A percentile compares a stretch with the other conserved stretches of the same genome.
phyloP scores from a whole-genome alignment of 129 eudicot genomes.

The Helianthus tuberosus region DNA sequence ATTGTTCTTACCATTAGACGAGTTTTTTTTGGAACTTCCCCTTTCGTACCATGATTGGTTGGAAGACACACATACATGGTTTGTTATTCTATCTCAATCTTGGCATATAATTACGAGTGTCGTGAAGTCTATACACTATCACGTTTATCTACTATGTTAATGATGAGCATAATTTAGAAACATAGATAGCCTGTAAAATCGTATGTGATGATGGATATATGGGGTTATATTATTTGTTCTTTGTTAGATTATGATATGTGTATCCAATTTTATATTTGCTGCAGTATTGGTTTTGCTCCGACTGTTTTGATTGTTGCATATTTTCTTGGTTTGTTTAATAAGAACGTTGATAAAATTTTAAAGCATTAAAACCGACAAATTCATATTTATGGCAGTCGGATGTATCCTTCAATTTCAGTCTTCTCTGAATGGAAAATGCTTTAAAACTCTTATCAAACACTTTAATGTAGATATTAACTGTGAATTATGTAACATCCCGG shows the following conservation, averaged over 20 bases:
- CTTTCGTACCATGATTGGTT: too few species aligned
- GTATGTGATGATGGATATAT: constrained; percentile 13
- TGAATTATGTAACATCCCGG: background rate
- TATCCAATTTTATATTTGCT: background rate
- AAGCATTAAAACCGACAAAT: background rate
- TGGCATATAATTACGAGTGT: too few species aligned
- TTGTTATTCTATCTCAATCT: too few species aligned
- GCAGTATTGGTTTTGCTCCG: background rate
- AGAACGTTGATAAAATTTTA: background rate
- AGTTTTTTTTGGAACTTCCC: too few species aligned
- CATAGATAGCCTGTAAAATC: constrained; percentile 12
- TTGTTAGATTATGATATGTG: constrained; percentile 13
- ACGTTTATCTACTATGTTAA: too few species aligned
- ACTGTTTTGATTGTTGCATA: background rate
- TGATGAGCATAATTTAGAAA: too few species aligned
- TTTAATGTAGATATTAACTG: background rate
- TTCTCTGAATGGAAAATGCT: background rate
- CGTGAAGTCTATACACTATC: too few species aligned
- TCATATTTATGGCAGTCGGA: background rate
- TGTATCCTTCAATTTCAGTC: background rate
- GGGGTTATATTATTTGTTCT: constrained; percentile 23
- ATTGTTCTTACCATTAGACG: too few species aligned
- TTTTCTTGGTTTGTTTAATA: background rate
- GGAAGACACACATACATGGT: too few species aligned
- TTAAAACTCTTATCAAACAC: background rate